phyloP scores from a whole-genome alignment of 2,329 filamentous ascomycete species.

The Verticillium dahliae region DNA sequence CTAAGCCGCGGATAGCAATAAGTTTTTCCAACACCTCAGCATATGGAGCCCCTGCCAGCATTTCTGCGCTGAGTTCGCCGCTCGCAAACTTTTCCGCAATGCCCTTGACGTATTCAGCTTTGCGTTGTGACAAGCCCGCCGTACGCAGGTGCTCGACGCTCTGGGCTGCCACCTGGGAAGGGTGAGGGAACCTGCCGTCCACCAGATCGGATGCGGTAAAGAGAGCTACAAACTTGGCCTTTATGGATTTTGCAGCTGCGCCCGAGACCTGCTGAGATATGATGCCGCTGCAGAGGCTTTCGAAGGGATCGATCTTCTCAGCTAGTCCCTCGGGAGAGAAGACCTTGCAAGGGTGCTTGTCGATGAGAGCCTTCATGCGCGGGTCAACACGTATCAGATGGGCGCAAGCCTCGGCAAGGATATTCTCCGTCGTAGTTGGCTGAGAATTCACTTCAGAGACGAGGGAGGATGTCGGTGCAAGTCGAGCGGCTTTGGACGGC shows the following conservation, averaged over 20 bases:
- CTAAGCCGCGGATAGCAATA: conserved; percentile 79
- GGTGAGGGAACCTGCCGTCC: conserved; percentile 58
- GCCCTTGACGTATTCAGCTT: conserved; percentile 90
- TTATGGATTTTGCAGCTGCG: conserved; percentile 84
- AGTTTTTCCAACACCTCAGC: conserved; percentile 79
- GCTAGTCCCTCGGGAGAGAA: conserved; percentile 79
- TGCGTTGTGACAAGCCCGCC: conserved; percentile 85
- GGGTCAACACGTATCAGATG: conserved; percentile 70
- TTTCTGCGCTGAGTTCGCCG: conserved; percentile 68
- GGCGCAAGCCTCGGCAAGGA: conserved; percentile 69
- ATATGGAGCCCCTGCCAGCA: conserved; percentile 74
- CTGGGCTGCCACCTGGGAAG: conserved; percentile 60
- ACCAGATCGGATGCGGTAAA: conserved; percentile 43
- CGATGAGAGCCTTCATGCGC: conserved; percentile 64
- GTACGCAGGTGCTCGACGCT: conserved; percentile 65
- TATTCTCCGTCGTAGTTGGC: conserved; percentile 58
- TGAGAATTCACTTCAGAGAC: conserved; percentile 22
- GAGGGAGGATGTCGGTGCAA: background rate
- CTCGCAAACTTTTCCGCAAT: conserved; percentile 73
- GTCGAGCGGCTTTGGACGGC: conserved; percentile 31
- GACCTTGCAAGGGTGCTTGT: conserved; percentile 66
- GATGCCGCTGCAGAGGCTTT: conserved; percentile 75
- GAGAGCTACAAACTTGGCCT: conserved; percentile 71
- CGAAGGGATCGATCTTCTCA: conserved; percentile 84
- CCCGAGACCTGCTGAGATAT: conserved; percentile 96